phyloP scores from a whole-genome alignment of 2,329 filamentous ascomycete species.

The Cadophora sp. region DNA sequence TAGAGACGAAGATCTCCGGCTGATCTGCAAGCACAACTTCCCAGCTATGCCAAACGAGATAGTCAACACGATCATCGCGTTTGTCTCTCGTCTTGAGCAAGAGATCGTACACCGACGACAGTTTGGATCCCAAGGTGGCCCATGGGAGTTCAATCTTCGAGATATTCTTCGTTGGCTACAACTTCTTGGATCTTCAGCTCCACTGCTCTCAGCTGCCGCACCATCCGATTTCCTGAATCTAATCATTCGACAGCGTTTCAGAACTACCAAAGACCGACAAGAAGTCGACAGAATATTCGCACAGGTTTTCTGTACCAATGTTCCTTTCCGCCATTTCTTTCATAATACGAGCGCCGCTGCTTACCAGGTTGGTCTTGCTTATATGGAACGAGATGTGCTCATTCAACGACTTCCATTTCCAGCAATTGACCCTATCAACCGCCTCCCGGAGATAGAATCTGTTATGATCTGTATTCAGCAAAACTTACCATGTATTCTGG shows the following conservation, averaged over 20 bases:
- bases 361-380: conserved; percentile 82
- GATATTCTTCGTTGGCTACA: conserved; percentile 90
- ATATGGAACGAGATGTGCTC: conserved; percentile 66
- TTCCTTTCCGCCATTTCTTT: conserved; percentile 65
- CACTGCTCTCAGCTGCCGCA: conserved; percentile 64
- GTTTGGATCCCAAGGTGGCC: conserved; percentile 71
- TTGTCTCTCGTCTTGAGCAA: conserved; percentile 81
- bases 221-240: conserved; percentile 80
- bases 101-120: conserved; percentile 66
- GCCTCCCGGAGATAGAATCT: conserved; percentile 80
- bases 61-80: conserved; percentile 73
- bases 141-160: conserved; percentile 95
- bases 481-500: conserved; percentile 87
- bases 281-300: conserved; percentile 71
- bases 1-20: conserved; percentile 76
- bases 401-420: conserved; percentile 60
- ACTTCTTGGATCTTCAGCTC: conserved; percentile 66
- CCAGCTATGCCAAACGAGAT: conserved; percentile 64
- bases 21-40: conserved; percentile 83
- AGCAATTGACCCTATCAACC: conserved; percentile 56
- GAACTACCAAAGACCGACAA: conserved; percentile 70
- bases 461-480: conserved; percentile 86
- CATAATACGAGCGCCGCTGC: conserved; percentile 70
- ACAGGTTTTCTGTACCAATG: conserved; percentile 60
- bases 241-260: conserved; percentile 87